Percentiles rank a stretch among this genome's conserved stretches.
Evolutionary conservation across 192 early-diverging fungal genomes (phyloP).

Genomic region (Linnemannia elongata): DNA sequence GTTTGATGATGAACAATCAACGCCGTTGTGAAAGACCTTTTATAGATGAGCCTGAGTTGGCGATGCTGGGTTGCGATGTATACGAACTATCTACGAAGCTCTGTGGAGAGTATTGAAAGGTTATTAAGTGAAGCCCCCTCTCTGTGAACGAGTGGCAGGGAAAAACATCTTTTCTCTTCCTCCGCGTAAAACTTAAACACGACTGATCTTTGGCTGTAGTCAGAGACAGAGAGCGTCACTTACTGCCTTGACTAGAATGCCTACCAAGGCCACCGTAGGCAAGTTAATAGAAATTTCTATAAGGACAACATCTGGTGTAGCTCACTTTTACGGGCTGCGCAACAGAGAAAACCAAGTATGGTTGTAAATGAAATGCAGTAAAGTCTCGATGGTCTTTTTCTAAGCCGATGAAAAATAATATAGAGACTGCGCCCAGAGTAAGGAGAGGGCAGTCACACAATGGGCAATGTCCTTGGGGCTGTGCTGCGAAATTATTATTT

Average conservation of each 20-base stretch:
- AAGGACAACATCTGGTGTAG: background rate
- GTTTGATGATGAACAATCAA: slow-evolving; percentile 16
- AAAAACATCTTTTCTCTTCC: background rate
- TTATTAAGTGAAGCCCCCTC: slow-evolving; percentile 5
- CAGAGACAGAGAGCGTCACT: background rate
- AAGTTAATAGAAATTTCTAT: slow-evolving; percentile 8
- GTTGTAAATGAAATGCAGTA: slow-evolving; percentile 6
- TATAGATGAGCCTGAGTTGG: slow-evolving; percentile 9
- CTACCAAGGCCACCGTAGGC: background rate
- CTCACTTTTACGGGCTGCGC: background rate
- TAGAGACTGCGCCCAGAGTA: background rate
- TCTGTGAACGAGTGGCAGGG: background rate
- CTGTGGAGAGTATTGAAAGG: slow-evolving; percentile 9
- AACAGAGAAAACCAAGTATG: slow-evolving; percentile 2
- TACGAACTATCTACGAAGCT: background rate
- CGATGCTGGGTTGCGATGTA: slow-evolving; percentile 1
- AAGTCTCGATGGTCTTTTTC: background rate
- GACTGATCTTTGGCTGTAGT: background rate
- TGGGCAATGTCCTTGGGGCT: no score
- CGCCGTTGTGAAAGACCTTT: slow-evolving; percentile 11
- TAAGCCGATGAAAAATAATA: background rate
- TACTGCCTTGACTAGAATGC: slow-evolving; percentile 14
- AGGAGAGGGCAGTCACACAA: slow-evolving; percentile 3
- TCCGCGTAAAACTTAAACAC: slow-evolving; percentile 16
- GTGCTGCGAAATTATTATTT: no score